phyloP scores from a whole-genome alignment of 768 basidiomycete species.

The Phaeotremella fagi region DNA sequence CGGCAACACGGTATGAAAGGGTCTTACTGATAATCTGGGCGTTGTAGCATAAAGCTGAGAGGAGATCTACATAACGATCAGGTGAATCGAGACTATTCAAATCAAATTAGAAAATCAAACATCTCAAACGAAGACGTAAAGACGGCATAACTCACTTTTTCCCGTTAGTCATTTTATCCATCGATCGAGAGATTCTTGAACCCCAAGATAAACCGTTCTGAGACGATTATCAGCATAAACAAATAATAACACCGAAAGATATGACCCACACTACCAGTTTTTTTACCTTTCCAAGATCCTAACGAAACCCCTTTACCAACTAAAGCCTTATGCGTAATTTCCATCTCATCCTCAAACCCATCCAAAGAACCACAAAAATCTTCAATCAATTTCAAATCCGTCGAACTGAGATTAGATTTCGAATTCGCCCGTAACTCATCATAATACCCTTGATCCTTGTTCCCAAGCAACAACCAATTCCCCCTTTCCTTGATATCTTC shows the following conservation, averaged over 20 bases:
- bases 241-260: neutral
- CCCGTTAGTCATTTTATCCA: constrained; percentile 36
- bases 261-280: constrained; percentile 19
- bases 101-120: neutral
- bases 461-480: constrained; percentile 15
- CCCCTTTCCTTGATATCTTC: constrained; percentile 21
- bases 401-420: no score
- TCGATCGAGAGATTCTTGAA: constrained; percentile 16
- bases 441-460: constrained; percentile 4
- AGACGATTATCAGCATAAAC: neutral
- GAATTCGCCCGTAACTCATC: neutral
- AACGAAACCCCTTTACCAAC: constrained; percentile 24
- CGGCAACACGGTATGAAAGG: neutral
- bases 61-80: constrained; percentile 37
- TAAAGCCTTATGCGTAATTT: constrained; percentile 20
- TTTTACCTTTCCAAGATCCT: constrained; percentile 39
- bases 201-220: constrained; percentile 20
- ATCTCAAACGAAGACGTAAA: neutral
- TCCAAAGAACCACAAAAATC: constrained; percentile 27
- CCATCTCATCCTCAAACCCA: constrained; percentile 41
- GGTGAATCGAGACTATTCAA: constrained; percentile 20
- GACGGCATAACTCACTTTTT: constrained; percentile 4
- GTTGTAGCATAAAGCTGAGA: constrained; percentile 25
- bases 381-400: constrained; percentile 2
- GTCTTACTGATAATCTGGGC: constrained; percentile 33